Conservation (phyloP, 768 basidiomycete genomes). For the Suillus cothurnatus region DNA sequence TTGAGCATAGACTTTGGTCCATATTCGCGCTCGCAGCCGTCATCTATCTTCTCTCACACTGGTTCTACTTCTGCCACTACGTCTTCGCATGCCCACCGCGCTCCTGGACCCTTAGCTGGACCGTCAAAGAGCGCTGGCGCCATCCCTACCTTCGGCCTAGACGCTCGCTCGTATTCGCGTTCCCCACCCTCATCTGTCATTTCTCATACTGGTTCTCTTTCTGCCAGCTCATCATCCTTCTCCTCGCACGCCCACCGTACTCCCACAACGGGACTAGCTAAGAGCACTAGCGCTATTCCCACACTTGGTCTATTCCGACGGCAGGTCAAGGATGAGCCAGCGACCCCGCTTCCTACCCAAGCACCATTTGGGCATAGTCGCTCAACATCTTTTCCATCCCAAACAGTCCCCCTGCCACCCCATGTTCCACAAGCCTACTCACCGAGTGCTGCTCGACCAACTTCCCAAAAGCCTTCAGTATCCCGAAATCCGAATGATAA, state of each 20-base stretch:
- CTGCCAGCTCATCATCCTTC: conserved; percentile 9
- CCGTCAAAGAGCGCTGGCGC: conserved; percentile 5
- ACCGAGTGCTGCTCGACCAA: conserved; percentile 12
- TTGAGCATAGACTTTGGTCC: background rate
- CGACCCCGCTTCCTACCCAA: conserved; percentile 19
- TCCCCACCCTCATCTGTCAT: conserved; percentile 20
- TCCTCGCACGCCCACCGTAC: conserved; percentile 7
- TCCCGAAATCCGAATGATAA: conserved; percentile 30
- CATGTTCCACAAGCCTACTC: conserved; percentile 23
- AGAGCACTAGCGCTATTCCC: conserved; percentile 16
- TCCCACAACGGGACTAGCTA: background rate
- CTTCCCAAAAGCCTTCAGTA: conserved; percentile 11
- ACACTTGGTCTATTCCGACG: conserved; percentile 15
- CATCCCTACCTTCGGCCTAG: background rate
- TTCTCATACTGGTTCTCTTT: conserved; percentile 14
- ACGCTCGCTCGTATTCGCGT: background rate
- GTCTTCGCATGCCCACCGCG: conserved; percentile 17
- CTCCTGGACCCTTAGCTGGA: background rate
- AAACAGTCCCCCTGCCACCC: background rate
- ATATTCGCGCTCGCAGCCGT: conserved; percentile 13
- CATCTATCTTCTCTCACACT: conserved; percentile 21
- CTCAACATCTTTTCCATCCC: conserved; percentile 16
- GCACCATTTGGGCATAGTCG: conserved; percentile 25
- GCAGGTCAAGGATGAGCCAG: background rate
- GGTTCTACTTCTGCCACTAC: conserved; percentile 20